These are phyloP conservation scores for Zea mays DNA, from an alignment of 176 grass and related monocot species.

Conservation along the genomic window DNA sequence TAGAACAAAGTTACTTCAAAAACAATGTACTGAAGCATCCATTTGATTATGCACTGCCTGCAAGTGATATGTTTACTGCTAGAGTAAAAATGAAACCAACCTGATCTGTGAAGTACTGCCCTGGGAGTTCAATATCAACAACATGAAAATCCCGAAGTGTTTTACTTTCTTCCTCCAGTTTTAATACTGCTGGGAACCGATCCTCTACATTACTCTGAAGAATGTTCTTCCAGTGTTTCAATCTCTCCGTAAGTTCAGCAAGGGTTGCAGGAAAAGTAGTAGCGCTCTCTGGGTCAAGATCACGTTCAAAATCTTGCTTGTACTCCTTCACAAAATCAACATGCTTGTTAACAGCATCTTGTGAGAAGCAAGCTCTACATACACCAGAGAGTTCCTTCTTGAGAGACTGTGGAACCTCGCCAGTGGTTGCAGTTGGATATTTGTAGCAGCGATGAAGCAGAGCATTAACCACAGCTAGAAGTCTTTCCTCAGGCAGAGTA, in stretches of 20 bases:
- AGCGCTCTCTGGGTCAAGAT: slow-evolving; percentile 95
- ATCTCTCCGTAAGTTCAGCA: slow-evolving; percentile 81
- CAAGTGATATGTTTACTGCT: slow-evolving; percentile 15
- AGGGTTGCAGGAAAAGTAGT: slow-evolving; percentile 91
- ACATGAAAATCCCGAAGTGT: slow-evolving; percentile 91
- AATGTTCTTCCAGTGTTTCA: slow-evolving; percentile 99
- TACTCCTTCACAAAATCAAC: slow-evolving; percentile 99
- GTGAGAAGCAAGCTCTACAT: slow-evolving; percentile 95
- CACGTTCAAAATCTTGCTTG: slow-evolving; percentile 95
- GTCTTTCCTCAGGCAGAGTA: slow-evolving; percentile 94
- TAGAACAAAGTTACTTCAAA: slow-evolving; percentile 5
- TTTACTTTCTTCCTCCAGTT: slow-evolving; percentile 99
- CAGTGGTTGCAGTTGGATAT: slow-evolving; percentile 97
- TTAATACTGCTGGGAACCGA: slow-evolving; percentile 89
- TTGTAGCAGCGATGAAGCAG: slow-evolving; percentile 98
- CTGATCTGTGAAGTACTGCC: slow-evolving; percentile 98
- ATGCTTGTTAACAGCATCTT: slow-evolving; percentile 98
- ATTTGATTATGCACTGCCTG: background rate
- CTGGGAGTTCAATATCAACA: slow-evolving; percentile 92
- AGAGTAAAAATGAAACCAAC: slow-evolving; percentile 40
- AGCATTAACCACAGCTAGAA: slow-evolving; percentile 96
- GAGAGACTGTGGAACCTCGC: slow-evolving; percentile 91
- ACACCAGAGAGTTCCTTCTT: slow-evolving; percentile 98
- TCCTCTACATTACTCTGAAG: slow-evolving; percentile 99
- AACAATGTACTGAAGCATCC: background rate